Conservation (phyloP, 2,329 filamentous ascomycete genomes). For the Stemphylium beticola region DNA sequence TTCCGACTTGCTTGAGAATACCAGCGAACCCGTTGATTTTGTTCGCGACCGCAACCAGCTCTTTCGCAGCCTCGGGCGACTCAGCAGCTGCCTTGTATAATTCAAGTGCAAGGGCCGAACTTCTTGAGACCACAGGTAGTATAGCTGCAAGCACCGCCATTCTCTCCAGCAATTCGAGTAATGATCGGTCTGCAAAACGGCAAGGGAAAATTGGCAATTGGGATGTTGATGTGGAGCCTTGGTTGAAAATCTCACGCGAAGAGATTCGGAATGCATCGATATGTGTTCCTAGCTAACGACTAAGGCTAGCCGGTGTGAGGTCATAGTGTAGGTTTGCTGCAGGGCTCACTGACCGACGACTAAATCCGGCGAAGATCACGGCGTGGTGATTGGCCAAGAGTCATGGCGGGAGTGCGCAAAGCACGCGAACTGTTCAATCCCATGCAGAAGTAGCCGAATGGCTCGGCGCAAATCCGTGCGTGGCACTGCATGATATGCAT, state of each 20-base stretch:
- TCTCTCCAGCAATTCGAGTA: neutral
- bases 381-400: conserved; percentile 26
- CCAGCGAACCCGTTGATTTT: conserved; percentile 45
- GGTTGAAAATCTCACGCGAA: conserved; percentile 11
- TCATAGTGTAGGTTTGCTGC: conserved; percentile 32
- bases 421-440: conserved; percentile 22
- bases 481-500: conserved; percentile 6
- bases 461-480: conserved; percentile 17
- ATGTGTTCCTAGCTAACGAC: conserved; percentile 19
- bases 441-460: conserved; percentile 20
- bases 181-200: neutral
- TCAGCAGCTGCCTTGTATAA: conserved; percentile 42
- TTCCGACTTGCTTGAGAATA: conserved; percentile 48
- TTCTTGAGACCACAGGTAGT: conserved; percentile 41
- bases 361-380: conserved; percentile 23
- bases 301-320: conserved; percentile 27
- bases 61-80: conserved; percentile 30
- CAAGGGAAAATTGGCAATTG: conserved; percentile 8
- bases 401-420: conserved; percentile 18
- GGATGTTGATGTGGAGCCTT: conserved; percentile 11
- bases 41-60: conserved; percentile 39
- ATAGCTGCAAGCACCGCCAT: conserved; percentile 48
- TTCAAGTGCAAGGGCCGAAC: conserved; percentile 42
- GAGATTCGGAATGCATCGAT: conserved; percentile 24
- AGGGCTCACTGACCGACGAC: conserved; percentile 35